These are phyloP conservation scores for Pseudognaphalium luteoalbum DNA, from an alignment of 129 eudicot species.

Conservation along the genomic window DNA sequence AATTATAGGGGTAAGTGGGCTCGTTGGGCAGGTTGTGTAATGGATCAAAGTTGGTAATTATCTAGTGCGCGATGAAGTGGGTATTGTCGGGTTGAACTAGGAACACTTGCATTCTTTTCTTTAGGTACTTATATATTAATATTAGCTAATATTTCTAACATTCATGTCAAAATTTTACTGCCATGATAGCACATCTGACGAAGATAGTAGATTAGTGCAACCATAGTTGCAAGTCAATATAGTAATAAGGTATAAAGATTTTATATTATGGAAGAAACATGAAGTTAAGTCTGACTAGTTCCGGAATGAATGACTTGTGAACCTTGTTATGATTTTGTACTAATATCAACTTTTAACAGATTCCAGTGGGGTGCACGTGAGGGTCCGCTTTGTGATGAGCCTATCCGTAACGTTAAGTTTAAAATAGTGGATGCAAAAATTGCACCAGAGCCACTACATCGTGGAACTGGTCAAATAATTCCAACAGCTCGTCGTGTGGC, in stretches of 20 bases:
- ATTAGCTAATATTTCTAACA: neutral
- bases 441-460: constrained; percentile 93
- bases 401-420: constrained; percentile 93
- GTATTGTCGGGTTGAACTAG: neutral
- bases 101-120: neutral
- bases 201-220: no score
- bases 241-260: neutral
- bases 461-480: constrained; percentile 96
- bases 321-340: constrained; percentile 5
- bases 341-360: constrained; percentile 37
- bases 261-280: neutral
- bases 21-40: neutral
- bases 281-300: neutral
- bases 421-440: constrained; percentile 96
- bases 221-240: neutral
- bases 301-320: neutral
- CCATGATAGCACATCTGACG: neutral
- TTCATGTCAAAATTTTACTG: neutral
- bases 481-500: constrained; percentile 99
- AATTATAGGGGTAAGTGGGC: neutral
- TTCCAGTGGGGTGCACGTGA: constrained; percentile 99
- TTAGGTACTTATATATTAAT: neutral
- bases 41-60: neutral
- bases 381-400: constrained; percentile 99
- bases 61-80: neutral